Base-by-base conservation (phyloP, 2,329 filamentous ascomycete species). In the Pestalotiopsis sp. region DNA sequence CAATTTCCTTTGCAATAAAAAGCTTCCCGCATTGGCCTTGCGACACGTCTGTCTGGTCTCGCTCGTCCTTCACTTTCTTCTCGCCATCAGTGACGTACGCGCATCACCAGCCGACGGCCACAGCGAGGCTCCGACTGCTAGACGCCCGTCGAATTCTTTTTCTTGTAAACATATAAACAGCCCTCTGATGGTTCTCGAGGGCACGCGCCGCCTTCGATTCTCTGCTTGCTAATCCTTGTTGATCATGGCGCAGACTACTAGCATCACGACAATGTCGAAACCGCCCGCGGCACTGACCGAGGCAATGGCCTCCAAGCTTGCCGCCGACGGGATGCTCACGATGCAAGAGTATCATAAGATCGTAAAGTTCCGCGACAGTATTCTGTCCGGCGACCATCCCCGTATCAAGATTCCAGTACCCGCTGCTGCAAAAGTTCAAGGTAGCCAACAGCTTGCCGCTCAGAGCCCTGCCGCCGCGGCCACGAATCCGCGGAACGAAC, bases 331-430 rank as follows among this genome's bases (percentile, higher is more conserved):
- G 73, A 78, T 85, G 69, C 83, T 86, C 75, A 88, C 91, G 76
- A 81, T 91, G 64, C 80, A 85, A 75, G 89, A 95, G 81, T 96
- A 94, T 83, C 88, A 92, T 77, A 93, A 91, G 82, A 92, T 98
- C 76, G 80, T 97, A 77, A 88, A 86, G 74, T 90, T 98, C 80
- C 91, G 91, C 80, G 92, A 97, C 83, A 86, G 90, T 74, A 88
- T 98, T 74, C 85, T 96, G 77, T 89, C 93, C 79, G 94, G 95
- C 77, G 90, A 87, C 74, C 92, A 95, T 76, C 86, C 88, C 64
- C 86, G 82, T 74, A 86, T 91, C 80, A 90, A 89, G 77, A 78
- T 85, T 41, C 84, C 86, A 69, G 74, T 81, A 69, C 71, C 73
- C 58, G 75, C 73, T 64, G 72, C 75, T 70, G 75, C 71, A 68